These are phyloP conservation scores for Aspergillus hancockii DNA, from an alignment of 495 filamentous ascomycete genomes.

Conservation along the genomic window DNA sequence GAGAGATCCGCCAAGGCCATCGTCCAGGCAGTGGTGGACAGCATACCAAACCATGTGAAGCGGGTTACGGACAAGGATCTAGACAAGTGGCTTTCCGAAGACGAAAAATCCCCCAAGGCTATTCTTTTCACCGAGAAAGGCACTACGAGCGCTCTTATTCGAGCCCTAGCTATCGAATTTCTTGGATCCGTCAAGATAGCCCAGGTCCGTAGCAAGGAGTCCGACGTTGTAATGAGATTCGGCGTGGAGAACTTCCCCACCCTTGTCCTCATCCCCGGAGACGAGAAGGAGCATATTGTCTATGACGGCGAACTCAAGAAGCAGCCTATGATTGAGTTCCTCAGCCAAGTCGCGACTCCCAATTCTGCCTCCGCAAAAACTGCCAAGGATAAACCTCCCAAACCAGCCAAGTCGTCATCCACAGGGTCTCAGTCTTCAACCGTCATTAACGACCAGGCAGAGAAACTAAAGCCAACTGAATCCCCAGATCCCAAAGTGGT, in stretches of 20 bases:
- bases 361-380: conserved; percentile 69
- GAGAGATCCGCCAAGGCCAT: conserved; percentile 79
- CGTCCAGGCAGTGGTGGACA: conserved; percentile 78
- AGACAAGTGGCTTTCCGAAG: conserved; percentile 70
- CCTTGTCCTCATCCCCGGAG: conserved; percentile 77
- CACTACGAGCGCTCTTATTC: conserved; percentile 76
- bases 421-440: background rate
- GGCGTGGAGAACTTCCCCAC: conserved; percentile 77
- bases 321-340: conserved; percentile 75
- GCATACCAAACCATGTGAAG: conserved; percentile 91
- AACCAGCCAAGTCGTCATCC: conserved; percentile 34
- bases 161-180: conserved; percentile 88
- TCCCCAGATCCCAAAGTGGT: conserved; percentile 45
- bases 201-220: conserved; percentile 84
- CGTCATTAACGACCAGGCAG: conserved; percentile 24
- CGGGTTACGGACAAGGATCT: conserved; percentile 76
- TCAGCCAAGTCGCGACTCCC: conserved; percentile 72
- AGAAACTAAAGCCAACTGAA: conserved; percentile 45
- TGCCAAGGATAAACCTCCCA: conserved; percentile 44
- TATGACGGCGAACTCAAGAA: conserved; percentile 90
- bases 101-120: conserved; percentile 77
- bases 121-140: conserved; percentile 96
- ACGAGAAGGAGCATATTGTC: conserved; percentile 63
- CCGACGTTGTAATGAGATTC: conserved; percentile 68
- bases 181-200: conserved; percentile 78